Conservation (phyloP, 495 filamentous ascomycete species). For the Xylaria acuta region DNA sequence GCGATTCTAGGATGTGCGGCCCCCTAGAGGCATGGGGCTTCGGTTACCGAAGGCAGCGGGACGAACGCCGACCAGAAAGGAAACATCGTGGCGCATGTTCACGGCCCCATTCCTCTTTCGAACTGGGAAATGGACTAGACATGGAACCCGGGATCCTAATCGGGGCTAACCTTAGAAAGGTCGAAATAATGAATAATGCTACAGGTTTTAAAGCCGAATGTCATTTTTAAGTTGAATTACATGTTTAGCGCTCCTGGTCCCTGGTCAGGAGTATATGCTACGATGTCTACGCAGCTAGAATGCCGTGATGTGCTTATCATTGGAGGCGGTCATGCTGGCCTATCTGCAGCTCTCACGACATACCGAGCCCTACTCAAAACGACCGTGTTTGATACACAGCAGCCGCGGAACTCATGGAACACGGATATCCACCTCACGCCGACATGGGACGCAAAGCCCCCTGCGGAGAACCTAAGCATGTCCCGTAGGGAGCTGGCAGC, state of each 20-base stretch:
- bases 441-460: constrained; percentile 48
- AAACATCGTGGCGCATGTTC: too few species aligned
- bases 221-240: not conserved
- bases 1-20: not conserved
- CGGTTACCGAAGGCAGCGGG: not conserved
- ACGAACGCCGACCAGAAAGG: too few species aligned
- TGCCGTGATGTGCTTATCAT: constrained; percentile 54
- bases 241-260: not conserved
- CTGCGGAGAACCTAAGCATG: constrained; percentile 40
- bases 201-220: not conserved
- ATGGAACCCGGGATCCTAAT: too few species aligned
- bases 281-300: not conserved
- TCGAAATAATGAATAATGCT: not conserved
- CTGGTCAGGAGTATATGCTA: not conserved
- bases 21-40: not conserved
- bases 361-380: constrained; percentile 48
- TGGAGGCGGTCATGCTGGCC: constrained; percentile 58
- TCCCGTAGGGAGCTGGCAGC: constrained; percentile 36
- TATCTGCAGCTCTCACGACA: constrained; percentile 51
- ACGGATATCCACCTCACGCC: constrained; percentile 53
- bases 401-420: constrained; percentile 49
- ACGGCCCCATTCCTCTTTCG: too few species aligned
- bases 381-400: constrained; percentile 51
- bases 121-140: too few species aligned
- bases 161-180: not conserved